Evolutionary conservation across 1,284 basidiomycete species (phyloP), one percentile per base, ranked within the genome.

Genomic region (Ustanciosporium gigantosporum): DNA sequence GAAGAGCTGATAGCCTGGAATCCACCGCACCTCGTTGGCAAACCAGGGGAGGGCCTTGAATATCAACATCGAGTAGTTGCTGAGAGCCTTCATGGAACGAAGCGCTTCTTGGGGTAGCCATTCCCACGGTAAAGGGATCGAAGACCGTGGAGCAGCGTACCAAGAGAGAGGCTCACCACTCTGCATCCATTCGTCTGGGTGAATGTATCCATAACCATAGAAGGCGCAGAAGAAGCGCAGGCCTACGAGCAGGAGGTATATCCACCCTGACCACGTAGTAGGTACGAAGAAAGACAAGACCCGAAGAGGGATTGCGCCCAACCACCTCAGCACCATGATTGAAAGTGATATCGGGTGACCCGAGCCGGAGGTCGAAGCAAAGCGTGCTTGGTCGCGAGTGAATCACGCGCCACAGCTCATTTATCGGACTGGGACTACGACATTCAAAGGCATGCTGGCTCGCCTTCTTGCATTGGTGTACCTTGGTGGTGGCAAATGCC

Each of bases 141-240:
- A 13, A 11, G 20, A 41, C 4, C 34, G 22, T 3, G 25, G 9
- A 0, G 29, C 0, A 2, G 15, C 19, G 24, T 43, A 4, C 16
- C 58, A 61, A 25, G 64, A 52, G 40, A 62, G 69, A 0, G 77
- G 36, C 23, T 79, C 78, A 9, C 76, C 64, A 21, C 66, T 72
- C 56, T 79, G 78, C 47, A 79, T 78, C 61, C 71, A 71, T 48
- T 79, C 78, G 50, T 79, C 78, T 3, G 78, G 78, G 49, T 79
- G 78, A 22, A 79, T 74, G 41, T 60, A 57, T 27, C 67, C 68
- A 17, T 60, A 55, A 15, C 74, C 74, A 21, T 35, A 59, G 17
- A 77, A 48, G 3, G 74, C 68, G 36, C 69, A 49, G 36, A 49
- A 23, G 46, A 66, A 25, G 2, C 77, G 68, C 9, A 78, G 40